Evolutionary conservation across 139 green algal genomes (phyloP).

Genomic region (Desmodesmus armatus): DNA sequence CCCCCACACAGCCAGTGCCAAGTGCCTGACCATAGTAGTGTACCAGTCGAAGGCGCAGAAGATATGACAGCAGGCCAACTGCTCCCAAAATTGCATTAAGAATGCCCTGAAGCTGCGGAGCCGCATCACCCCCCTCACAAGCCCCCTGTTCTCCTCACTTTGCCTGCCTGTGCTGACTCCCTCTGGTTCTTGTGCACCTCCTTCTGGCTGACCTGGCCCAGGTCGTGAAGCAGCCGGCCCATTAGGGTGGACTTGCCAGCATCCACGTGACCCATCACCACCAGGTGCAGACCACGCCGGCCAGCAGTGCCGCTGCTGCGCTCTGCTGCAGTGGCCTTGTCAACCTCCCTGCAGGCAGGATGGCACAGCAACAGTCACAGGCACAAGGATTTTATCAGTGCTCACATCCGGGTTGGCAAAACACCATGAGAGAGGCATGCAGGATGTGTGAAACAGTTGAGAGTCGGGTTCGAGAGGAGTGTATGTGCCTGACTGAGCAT

Average conservation of each 20-base stretch:
- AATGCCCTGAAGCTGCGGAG: too few relatives aligned
- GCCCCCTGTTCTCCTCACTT: too few relatives aligned
- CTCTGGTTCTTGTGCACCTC: slow-evolving; percentile 80
- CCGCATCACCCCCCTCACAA: too few relatives aligned
- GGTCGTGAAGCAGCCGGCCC: slow-evolving; percentile 90
- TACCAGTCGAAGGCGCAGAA: too few relatives aligned
- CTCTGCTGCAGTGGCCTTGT: slow-evolving; percentile 47
- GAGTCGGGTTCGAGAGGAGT: too few relatives aligned
- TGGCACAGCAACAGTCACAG: neutral
- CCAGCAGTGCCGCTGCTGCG: neutral
- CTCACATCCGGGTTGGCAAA: neutral
- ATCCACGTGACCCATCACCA: slow-evolving; percentile 96
- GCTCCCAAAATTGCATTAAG: too few relatives aligned
- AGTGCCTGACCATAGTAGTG: too few relatives aligned
- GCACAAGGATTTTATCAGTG: neutral
- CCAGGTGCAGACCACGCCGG: slow-evolving; percentile 76
- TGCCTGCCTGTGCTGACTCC: slow-evolving; percentile 83
- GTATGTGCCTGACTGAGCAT: too few relatives aligned
- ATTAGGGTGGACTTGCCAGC: slow-evolving; percentile 97
- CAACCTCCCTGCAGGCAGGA: slow-evolving; percentile 23
- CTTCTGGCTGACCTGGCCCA: slow-evolving; percentile 72
- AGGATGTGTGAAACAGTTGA: too few relatives aligned
- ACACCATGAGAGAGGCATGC: too few relatives aligned
- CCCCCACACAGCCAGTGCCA: too few relatives aligned
- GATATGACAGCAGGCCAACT: too few relatives aligned